Percentiles rank a stretch among this genome's conserved stretches.
Evolutionary conservation across 345 rosid genomes (phyloP).

Genomic region (Eucalyptus microcorys): DNA sequence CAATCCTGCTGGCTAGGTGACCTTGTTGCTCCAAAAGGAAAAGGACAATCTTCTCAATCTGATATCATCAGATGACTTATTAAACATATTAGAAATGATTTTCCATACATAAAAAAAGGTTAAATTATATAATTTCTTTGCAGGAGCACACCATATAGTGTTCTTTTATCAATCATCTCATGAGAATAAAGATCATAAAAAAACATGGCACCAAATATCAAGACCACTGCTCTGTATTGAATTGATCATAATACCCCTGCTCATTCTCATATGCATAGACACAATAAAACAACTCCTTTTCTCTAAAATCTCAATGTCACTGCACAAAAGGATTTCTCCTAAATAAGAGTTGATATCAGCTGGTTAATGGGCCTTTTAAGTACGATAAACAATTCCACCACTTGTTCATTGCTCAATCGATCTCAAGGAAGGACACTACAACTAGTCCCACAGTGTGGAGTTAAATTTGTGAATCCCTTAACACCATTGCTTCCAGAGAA

Average conservation of each 20-base stretch:
- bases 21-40: slow-evolving; percentile 98
- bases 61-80: neutral
- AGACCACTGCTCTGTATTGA: neutral
- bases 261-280: neutral
- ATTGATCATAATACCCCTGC: neutral
- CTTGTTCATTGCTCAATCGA: neutral
- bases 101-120: neutral
- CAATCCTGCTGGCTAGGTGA: slow-evolving; percentile 56
- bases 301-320: neutral
- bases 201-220: neutral
- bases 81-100: neutral
- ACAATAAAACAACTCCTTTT: neutral
- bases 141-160: neutral
- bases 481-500: neutral
- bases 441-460: neutral
- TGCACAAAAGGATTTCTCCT: neutral
- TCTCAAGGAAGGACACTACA: neutral
- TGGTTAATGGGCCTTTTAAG: neutral
- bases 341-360: neutral
- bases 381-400: neutral
- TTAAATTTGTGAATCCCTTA: neutral
- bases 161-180: neutral
- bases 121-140: neutral
- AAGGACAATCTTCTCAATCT: slow-evolving; percentile 96
- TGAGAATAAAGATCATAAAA: neutral